phyloP scores from a whole-genome alignment of 164 flowering plant genomes.

The Dillenia turbinata region DNA sequence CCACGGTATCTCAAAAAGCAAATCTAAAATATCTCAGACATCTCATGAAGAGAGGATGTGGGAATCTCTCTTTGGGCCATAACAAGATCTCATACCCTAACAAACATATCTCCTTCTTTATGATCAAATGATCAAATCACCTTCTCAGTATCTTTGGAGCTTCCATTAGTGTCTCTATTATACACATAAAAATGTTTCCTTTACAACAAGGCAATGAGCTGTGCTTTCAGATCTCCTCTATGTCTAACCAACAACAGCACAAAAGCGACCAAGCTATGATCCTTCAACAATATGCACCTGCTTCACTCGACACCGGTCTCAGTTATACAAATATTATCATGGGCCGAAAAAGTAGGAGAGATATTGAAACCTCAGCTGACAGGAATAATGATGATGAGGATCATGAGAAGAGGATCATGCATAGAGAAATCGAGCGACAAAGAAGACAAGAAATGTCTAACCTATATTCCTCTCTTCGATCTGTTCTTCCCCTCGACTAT shows the following conservation, averaged over 20 bases:
- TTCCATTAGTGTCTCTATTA: no score
- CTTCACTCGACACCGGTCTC: background rate
- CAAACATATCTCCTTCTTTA: background rate
- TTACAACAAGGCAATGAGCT: background rate
- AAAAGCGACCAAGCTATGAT: background rate
- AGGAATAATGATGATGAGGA: background rate
- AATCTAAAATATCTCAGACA: no score
- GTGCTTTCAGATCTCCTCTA: background rate
- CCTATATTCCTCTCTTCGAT: slow-evolving; percentile 18
- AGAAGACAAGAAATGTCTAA: slow-evolving; percentile 24
- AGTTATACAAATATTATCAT: background rate
- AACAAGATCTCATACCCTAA: background rate
- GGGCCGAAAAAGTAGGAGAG: background rate
- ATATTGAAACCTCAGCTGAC: background rate
- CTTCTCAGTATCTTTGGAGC: background rate
- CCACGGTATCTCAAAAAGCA: no score
- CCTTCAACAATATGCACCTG: background rate
- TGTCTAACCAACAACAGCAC: background rate
- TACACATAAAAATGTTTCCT: background rate
- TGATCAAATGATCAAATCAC: background rate
- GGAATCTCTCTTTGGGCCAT: background rate
- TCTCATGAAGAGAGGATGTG: background rate
- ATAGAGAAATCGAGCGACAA: slow-evolving; percentile 24
- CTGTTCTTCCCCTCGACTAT: slow-evolving; percentile 23
- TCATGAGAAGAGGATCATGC: slow-evolving; percentile 20